phyloP scores from a whole-genome alignment of 805 yeast genomes.

The Kuraishia hungarica region DNA sequence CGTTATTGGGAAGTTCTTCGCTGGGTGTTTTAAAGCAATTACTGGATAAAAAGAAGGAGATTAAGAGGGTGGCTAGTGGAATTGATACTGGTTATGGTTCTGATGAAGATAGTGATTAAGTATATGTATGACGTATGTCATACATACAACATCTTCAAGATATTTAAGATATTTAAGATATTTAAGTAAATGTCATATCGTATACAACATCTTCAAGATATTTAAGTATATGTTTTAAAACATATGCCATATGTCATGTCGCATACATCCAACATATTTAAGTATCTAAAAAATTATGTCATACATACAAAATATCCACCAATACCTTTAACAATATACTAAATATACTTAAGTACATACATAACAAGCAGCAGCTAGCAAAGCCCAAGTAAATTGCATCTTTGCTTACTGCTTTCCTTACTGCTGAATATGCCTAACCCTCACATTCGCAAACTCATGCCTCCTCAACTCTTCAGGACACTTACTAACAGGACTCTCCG shows the following conservation, averaged over 20 bases:
- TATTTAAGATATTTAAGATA: not conserved
- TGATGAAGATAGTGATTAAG: not conserved
- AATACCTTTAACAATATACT: too few species aligned
- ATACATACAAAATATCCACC: too few species aligned
- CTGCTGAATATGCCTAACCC: constrained; percentile 5
- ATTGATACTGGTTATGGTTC: not conserved
- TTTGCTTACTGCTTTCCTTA: too few species aligned
- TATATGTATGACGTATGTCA: not conserved
- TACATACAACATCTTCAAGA: not conserved
- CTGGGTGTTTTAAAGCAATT: not conserved
- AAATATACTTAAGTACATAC: too few species aligned
- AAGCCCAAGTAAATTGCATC: too few species aligned
- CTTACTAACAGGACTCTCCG: constrained; percentile 26
- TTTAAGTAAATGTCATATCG: not conserved
- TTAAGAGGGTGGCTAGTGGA: too few species aligned
- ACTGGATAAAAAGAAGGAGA: not conserved
- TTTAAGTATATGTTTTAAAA: too few species aligned
- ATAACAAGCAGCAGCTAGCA: too few species aligned
- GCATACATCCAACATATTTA: too few species aligned
- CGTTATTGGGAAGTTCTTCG: not conserved
- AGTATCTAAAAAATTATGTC: too few species aligned
- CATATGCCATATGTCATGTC: not conserved
- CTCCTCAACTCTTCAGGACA: constrained; percentile 30
- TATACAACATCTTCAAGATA: not conserved
- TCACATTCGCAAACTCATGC: constrained; percentile 12